phyloP scores from a whole-genome alignment of 306 rosid species.

The Quercus engelmannii region DNA sequence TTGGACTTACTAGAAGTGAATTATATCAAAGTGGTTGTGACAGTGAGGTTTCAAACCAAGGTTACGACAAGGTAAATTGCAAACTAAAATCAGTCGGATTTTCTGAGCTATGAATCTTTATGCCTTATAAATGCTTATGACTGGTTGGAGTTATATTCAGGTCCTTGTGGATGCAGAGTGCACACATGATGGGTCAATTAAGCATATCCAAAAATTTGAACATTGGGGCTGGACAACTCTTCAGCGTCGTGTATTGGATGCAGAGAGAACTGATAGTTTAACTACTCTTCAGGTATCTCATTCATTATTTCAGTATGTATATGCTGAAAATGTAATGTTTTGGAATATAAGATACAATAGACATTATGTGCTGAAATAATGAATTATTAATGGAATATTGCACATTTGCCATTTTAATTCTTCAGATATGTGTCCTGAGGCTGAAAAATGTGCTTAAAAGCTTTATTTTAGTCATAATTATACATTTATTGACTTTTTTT shows the following conservation, averaged over 20 bases:
- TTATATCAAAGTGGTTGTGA: constrained; percentile 41
- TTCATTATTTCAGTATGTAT: constrained; percentile 1
- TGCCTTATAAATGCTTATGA: constrained; percentile 11
- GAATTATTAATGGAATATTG: not conserved
- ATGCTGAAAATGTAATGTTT: not conserved
- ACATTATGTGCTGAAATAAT: not conserved
- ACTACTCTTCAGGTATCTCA: constrained; percentile 67
- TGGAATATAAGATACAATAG: not conserved
- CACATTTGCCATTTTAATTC: not conserved
- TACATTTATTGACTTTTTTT: not conserved
- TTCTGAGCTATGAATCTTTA: constrained; percentile 8
- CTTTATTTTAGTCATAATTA: not conserved
- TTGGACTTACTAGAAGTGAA: constrained; percentile 62
- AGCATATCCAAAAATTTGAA: constrained; percentile 87
- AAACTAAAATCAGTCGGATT: constrained; percentile 2
- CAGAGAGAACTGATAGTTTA: constrained; percentile 70
- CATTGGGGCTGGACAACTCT: constrained; percentile 93
- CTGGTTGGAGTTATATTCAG: constrained; percentile 39
- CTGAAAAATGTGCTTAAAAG: not conserved
- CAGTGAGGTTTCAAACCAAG: constrained; percentile 41
- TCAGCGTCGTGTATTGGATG: constrained; percentile 76
- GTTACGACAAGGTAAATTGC: constrained; percentile 73
- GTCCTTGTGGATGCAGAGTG: constrained; percentile 98
- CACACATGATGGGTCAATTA: constrained; percentile 96
- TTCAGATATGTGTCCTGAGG: not conserved